A percentile compares a stretch with the other conserved stretches of the same genome.
Evolutionary conservation across 257 asterid genomes (phyloP).

Genomic region (Coffea canephora): DNA sequence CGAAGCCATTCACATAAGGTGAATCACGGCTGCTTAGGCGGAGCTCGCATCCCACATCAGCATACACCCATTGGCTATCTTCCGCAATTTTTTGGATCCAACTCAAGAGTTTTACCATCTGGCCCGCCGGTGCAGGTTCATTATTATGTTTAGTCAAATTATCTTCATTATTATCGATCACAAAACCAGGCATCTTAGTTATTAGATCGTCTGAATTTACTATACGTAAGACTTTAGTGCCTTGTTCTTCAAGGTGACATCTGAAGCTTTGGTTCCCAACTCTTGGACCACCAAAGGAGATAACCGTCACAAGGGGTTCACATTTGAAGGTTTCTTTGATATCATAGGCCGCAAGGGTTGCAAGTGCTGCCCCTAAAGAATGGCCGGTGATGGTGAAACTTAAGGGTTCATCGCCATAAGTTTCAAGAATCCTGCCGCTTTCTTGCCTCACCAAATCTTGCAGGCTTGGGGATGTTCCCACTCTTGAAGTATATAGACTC

Average conservation of each 20-base stretch:
- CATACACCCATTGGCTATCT: constrained; percentile 77
- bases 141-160: background rate
- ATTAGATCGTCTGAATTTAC: constrained; percentile 82
- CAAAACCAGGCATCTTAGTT: constrained; percentile 86
- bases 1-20: constrained; percentile 38
- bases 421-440: constrained; percentile 37
- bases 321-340: constrained; percentile 47
- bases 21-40: constrained; percentile 83
- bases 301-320: constrained; percentile 64
- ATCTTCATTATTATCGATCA: constrained; percentile 34
- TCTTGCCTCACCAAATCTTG: constrained; percentile 51
- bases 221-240: constrained; percentile 71
- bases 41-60: constrained; percentile 92
- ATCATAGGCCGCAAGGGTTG: constrained; percentile 83
- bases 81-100: constrained; percentile 63
- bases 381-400: constrained; percentile 94
- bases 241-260: constrained; percentile 55
- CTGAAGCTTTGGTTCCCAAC: constrained; percentile 84
- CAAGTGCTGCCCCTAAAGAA: constrained; percentile 91
- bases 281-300: constrained; percentile 91
- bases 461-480: constrained; percentile 44
- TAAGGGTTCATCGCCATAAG: constrained; percentile 42
- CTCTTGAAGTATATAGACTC: constrained; percentile 68
- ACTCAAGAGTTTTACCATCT: constrained; percentile 18
- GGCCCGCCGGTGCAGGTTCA: background rate